Evolutionary conservation across 1,284 basidiomycete species (phyloP).

Genomic region (Moesziomyces sp.): DNA sequence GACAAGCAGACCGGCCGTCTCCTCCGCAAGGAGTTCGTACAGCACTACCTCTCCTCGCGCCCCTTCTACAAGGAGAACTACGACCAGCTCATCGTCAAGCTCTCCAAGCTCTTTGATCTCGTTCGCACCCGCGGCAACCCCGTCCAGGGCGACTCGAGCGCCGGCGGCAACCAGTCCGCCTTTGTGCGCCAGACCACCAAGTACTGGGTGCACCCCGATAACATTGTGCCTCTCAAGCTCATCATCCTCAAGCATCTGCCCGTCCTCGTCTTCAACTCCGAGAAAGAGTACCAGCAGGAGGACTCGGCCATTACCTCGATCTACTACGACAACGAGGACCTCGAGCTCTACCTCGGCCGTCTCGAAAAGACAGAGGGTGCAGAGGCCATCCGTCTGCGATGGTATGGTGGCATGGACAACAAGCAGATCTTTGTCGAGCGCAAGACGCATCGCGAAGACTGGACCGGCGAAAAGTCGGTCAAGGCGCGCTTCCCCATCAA

Average conservation of each 20-base stretch:
- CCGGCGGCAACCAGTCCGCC: conserved; percentile 93
- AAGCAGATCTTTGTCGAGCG: conserved; percentile 94
- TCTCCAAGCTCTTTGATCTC: conserved; percentile 94
- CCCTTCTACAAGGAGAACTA: conserved; percentile 88
- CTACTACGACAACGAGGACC: conserved; percentile 92
- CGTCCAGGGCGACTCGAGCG: conserved; percentile 89
- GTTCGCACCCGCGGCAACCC: conserved; percentile 95
- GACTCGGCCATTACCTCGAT: conserved; percentile 88
- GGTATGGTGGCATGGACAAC: conserved; percentile 90
- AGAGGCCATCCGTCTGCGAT: conserved; percentile 92
- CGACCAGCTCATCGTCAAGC: conserved; percentile 91
- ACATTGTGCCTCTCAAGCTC: conserved; percentile 94
- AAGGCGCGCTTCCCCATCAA: conserved; percentile 98
- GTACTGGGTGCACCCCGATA: conserved; percentile 85
- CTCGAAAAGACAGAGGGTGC: conserved; percentile 99
- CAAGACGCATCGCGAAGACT: conserved; percentile 98
- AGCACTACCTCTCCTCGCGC: conserved; percentile 90
- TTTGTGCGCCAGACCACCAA: conserved; percentile 98
- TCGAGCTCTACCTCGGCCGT: conserved; percentile 96
- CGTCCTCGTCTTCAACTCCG: conserved; percentile 85
- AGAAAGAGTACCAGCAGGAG: conserved; percentile 89
- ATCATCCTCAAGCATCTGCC: conserved; percentile 87
- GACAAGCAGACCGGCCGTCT: conserved; percentile 76
- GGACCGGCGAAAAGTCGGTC: conserved; percentile 99
- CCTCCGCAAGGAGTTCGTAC: conserved; percentile 76